phyloP scores from a whole-genome alignment of 1,139 yeast species.

The Suzukiozyma palmioleophila region DNA sequence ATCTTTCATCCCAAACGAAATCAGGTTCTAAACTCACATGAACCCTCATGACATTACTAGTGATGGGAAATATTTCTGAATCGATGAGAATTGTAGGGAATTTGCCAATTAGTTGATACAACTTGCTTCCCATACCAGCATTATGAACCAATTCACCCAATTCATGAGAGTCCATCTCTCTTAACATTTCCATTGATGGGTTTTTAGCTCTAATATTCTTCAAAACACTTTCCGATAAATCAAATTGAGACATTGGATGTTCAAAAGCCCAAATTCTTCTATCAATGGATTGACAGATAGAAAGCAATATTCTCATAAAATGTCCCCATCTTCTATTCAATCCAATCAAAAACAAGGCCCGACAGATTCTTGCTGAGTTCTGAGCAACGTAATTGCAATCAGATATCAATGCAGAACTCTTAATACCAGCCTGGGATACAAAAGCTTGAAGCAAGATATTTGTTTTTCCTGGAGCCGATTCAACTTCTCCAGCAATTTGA shows the following conservation, averaged over 20 bases:
- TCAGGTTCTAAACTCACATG: slow-evolving; percentile 70
- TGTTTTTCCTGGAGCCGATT: slow-evolving; percentile 80
- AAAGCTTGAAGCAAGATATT: slow-evolving; percentile 84
- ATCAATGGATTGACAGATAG: slow-evolving; percentile 84
- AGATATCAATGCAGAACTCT: slow-evolving; percentile 77
- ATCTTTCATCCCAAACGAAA: slow-evolving; percentile 75
- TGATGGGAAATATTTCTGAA: slow-evolving; percentile 87
- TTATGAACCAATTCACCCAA: slow-evolving; percentile 90
- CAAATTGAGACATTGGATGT: slow-evolving; percentile 88
- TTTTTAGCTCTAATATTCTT: slow-evolving; percentile 60
- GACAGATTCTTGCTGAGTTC: slow-evolving; percentile 85
- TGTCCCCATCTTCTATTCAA: slow-evolving; percentile 87
- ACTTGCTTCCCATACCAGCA: slow-evolving; percentile 59
- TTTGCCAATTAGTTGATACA: slow-evolving; percentile 58
- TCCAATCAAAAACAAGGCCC: slow-evolving; percentile 85
- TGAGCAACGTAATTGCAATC: slow-evolving; percentile 95
- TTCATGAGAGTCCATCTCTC: slow-evolving; percentile 73
- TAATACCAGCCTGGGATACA: slow-evolving; percentile 68
- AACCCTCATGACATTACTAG: slow-evolving; percentile 79
- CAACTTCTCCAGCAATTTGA: slow-evolving; percentile 76
- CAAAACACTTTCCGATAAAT: slow-evolving; percentile 63
- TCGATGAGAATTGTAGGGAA: slow-evolving; percentile 74
- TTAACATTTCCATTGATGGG: slow-evolving; percentile 64
- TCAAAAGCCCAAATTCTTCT: slow-evolving; percentile 83
- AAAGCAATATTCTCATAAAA: slow-evolving; percentile 67